Conservation (phyloP, 2,329 filamentous ascomycete species). For the Sarocladiaceae sp. region DNA sequence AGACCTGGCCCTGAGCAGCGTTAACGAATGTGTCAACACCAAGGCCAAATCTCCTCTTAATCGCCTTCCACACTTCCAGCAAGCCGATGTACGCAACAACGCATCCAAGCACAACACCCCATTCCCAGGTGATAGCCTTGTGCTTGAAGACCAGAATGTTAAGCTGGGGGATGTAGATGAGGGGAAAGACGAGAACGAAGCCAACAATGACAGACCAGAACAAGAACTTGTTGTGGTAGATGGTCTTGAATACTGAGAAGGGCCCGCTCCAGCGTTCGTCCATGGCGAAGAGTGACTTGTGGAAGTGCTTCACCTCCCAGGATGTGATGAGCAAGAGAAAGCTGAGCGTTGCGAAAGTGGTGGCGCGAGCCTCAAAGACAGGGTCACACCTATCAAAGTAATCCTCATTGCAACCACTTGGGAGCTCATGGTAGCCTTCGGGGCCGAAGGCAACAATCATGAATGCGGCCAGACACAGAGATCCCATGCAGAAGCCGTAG, state of each 20-base stretch:
- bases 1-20: conserved; percentile 16
- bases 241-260: conserved; percentile 51
- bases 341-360: conserved; percentile 65
- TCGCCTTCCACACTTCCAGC: conserved; percentile 66
- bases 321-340: conserved; percentile 65
- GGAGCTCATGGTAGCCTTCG: conserved; percentile 44
- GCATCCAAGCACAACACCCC: conserved; percentile 61
- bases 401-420: conserved; percentile 52
- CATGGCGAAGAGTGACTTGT: conserved; percentile 66
- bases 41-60: conserved; percentile 48
- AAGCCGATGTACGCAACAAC: conserved; percentile 57
- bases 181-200: conserved; percentile 56
- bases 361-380: conserved; percentile 62
- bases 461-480: conserved; percentile 58
- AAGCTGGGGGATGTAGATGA: conserved; percentile 64
- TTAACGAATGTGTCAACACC: conserved; percentile 24
- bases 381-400: conserved; percentile 46
- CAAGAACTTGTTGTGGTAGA: conserved; percentile 65
- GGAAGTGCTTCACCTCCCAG: conserved; percentile 71
- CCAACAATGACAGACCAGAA: conserved; percentile 61
- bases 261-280: conserved; percentile 46
- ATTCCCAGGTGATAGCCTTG: conserved; percentile 65
- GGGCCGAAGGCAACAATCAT: conserved; percentile 52
- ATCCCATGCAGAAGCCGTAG: conserved; percentile 61
- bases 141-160: conserved; percentile 68